Evolutionary conservation across 2,329 filamentous ascomycete species (phyloP).

Genomic region (Penicillium sp.): DNA sequence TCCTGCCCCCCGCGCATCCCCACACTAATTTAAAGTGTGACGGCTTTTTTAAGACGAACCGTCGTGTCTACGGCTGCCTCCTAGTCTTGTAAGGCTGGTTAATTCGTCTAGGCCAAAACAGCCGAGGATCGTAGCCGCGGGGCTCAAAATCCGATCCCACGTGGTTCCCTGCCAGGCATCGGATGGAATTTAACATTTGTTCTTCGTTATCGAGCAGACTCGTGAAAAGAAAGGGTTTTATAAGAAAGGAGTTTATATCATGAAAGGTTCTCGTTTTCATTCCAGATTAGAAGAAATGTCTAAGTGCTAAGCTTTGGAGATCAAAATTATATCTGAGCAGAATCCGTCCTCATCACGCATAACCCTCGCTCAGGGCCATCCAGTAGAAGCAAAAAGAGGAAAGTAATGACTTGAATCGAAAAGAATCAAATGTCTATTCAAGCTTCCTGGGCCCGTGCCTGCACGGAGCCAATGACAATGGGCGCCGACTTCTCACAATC

Average conservation of each 20-base stretch:
- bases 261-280: background rate
- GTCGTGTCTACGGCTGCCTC: too few species aligned
- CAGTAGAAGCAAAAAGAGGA: background rate
- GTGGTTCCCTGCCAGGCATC: too few species aligned
- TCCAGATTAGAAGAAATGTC: background rate
- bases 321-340: background rate
- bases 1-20: too few species aligned
- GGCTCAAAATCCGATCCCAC: too few species aligned
- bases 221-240: too few species aligned
- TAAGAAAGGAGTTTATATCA: background rate
- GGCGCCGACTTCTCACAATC: conserved; percentile 13
- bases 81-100: too few species aligned
- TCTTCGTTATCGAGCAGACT: too few species aligned
- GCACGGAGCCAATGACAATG: conserved; percentile 9
- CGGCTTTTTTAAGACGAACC: too few species aligned
- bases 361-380: background rate
- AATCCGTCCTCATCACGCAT: background rate
- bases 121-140: too few species aligned
- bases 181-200: too few species aligned
- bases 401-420: background rate
- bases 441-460: background rate
- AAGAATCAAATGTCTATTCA: background rate
- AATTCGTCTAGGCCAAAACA: too few species aligned
- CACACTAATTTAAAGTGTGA: too few species aligned
- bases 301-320: background rate